Evolutionary conservation across 176 grass and related monocot genomes (phyloP), one percentile per base, ranked within the genome.

Genomic region (Bonia amplexicaulis): DNA sequence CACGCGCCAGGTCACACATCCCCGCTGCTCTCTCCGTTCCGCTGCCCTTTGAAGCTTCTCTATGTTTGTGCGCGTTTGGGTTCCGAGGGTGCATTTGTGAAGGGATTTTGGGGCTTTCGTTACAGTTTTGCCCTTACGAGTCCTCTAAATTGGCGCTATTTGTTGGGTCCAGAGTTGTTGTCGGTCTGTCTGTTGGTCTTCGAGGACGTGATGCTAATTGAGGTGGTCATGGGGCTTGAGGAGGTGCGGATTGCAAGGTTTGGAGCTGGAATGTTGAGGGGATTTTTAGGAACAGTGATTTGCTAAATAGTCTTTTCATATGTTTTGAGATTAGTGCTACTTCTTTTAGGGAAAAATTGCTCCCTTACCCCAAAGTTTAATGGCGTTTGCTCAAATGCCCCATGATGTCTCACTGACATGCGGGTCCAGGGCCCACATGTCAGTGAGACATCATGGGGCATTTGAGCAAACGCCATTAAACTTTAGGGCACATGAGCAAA

Each of bases 1-100:
- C 90, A 99, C 96, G 53, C 88, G 96, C 23, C 93, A 96, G 91
- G 93, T 96, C 52, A 73, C 70, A 77, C 60, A 31, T 61, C 74
- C 12, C 26, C 41, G 4, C 63, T 44, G 37, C 68, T 46, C 7
- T 48, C 27, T 73, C 20, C 7, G 11, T 75, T 82, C 62, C 16
- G 44, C 29, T 70, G 54, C 46, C 2, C 68, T 49, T 29, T 83
- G 66, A 26, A 25, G 23, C n/a, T 10, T 87, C 33, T 33, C 15
- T 58, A 10, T 78, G 22, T 37, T 58, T 20, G 39, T 66, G 73
- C 12, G 31, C 69, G 31, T 45, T 80, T 84, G 52, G 16, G 61
- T 14, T 62, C 60, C 52, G 6, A 52, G 74, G 44, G 73, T 25
- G 6, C 15, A 47, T 82, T 48, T 73, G 25, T 33, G 40, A 27